Evolutionary conservation across 2,329 filamentous ascomycete species (phyloP).

Genomic region (Fusarium sacchari): DNA sequence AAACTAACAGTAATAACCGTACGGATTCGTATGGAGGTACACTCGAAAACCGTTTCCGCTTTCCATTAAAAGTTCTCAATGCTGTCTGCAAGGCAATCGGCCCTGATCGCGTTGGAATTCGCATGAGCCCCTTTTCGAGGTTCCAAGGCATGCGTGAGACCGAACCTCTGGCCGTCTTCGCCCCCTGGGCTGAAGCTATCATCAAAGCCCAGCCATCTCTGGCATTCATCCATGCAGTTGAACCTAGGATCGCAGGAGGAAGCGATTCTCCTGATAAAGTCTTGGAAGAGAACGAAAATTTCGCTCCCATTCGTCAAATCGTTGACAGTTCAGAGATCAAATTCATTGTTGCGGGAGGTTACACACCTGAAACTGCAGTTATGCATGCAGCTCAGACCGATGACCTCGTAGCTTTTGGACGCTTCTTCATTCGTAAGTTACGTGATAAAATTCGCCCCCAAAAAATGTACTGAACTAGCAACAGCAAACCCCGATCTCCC

Average conservation of each 20-base stretch:
- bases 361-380: conserved; percentile 43
- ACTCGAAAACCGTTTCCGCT: conserved; percentile 63
- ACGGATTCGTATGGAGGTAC: conserved; percentile 64
- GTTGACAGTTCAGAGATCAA: conserved; percentile 41
- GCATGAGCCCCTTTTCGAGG: conserved; percentile 67
- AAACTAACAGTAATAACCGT: conserved; percentile 59
- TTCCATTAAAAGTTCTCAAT: conserved; percentile 60
- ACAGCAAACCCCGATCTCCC: conserved; percentile 40
- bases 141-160: conserved; percentile 73
- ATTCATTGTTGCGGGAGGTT: conserved; percentile 51
- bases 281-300: conserved; percentile 47
- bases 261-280: conserved; percentile 45
- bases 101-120: conserved; percentile 63
- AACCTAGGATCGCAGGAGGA: conserved; percentile 62
- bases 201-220: conserved; percentile 63
- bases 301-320: conserved; percentile 48
- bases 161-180: conserved; percentile 56
- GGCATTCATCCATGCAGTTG: conserved; percentile 70
- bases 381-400: conserved; percentile 46
- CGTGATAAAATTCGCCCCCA: background rate
- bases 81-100: conserved; percentile 59
- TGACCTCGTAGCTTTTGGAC: conserved; percentile 49
- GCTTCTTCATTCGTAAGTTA: conserved; percentile 45
- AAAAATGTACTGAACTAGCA: background rate
- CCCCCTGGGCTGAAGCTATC: conserved; percentile 69